Base-by-base conservation (phyloP, 2,329 filamentous ascomycete species). In the Beauveria varroae region DNA sequence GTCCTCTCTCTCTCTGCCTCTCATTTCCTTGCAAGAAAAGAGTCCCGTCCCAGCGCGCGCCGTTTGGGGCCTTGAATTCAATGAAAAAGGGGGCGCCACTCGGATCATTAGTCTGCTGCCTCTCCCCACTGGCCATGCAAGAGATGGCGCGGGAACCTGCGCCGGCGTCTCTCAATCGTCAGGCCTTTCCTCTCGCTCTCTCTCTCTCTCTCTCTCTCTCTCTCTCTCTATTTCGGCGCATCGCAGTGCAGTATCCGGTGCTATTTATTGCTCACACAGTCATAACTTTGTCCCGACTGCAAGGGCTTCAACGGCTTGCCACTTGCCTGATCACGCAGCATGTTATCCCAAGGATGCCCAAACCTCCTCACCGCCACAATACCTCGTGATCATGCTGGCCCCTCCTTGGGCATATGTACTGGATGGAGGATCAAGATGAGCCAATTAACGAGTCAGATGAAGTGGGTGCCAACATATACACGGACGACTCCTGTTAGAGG, bases 351-450 rank as follows among this genome's bases (percentile, higher is more conserved):
- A 28, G 41, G n/a, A 22, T 16, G 5, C 47, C n/a, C 12, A 26
- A 57, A 8, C 24, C 14, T 56, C 24, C 37, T 58, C 56, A 58
- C 56, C 56, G 56, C 56, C 34, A 51, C 28, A 49, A 51, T 9
- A 16, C 30, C 56, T 58, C 56, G 56, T 58, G 56, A 58, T 58
- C 46, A 57, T 24, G 43, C 28, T 37, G 54, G 24, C 18, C 12
- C 43, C 55, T 28, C 30, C 30, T 34, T 34, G 30, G 30, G 30
- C 10, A 34, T 34, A 14, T 34, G 37, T 41, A 37, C 16, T 22
- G 26, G 43, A 14, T 8, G 24, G 53, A 41, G 40, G 53, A 47
- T 47, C 41, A 49, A 34, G 53, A 34, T 9, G 54, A 49, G 28
- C 54, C 54, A 57, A 57, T 57, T 24, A 40, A 3, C 26, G 47